Evolutionary conservation across 371 early-diverging fungal species (phyloP).

Genomic region (Rhizopus stolonifer): DNA sequence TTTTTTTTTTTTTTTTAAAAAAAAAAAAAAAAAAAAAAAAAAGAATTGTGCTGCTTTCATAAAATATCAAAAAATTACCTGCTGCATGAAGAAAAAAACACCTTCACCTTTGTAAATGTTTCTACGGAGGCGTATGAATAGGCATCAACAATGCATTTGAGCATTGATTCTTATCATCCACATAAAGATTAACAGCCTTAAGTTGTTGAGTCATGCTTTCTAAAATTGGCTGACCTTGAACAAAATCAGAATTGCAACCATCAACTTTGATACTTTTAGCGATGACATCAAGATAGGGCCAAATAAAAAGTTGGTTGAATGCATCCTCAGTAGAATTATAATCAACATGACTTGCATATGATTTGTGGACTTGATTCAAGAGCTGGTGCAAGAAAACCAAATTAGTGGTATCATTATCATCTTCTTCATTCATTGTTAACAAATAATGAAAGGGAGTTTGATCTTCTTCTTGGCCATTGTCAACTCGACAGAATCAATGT

Average conservation of each 20-base stretch:
- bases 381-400: conserved; percentile 7
- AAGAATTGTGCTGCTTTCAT: not conserved
- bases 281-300: conserved; percentile 3
- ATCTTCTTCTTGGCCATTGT: conserved; percentile 5
- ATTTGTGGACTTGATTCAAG: conserved; percentile 1
- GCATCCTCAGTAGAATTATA: conserved; percentile 7
- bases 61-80: conserved; percentile 12
- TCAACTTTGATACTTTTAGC: not conserved
- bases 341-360: conserved; percentile 8
- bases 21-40: conserved; percentile 3
- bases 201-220: conserved; percentile 8
- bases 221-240: conserved; percentile 4
- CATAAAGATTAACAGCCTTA: not conserved
- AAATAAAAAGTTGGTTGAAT: conserved; percentile 15
- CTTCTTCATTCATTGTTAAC: not conserved
- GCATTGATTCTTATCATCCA: conserved; percentile 16
- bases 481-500: conserved; percentile 1
- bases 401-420: not conserved
- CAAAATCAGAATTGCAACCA: conserved; percentile 5
- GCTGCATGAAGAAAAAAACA: conserved; percentile 17
- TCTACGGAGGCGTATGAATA: conserved; percentile 6
- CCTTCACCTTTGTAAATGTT: conserved; percentile 5
- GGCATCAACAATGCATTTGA: conserved; percentile 13
- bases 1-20: no score
- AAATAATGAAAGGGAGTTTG: conserved; percentile 3